Base-by-base conservation (phyloP, 2,329 filamentous ascomycete genomes). In the Incumbomyces lentus region DNA sequence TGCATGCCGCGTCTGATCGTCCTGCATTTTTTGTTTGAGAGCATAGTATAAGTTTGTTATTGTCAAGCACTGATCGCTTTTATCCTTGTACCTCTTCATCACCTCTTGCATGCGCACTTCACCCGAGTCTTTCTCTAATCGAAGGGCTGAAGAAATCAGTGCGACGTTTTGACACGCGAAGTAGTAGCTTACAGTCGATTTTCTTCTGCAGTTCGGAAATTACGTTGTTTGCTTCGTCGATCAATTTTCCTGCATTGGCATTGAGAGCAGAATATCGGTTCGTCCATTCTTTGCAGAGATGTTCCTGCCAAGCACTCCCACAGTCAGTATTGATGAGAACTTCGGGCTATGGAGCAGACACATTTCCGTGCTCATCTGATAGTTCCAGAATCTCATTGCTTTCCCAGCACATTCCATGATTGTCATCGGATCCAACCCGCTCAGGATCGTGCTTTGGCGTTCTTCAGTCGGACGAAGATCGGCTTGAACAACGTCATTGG, bases 371-470 rank as follows among this genome's bases (percentile, higher is more conserved):
- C 80, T 81, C 16, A 81, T 80, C 61, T 95, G 88, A 58, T 94
- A 95, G 26, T 79, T 81, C 82, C 87, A 94, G 60, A 95, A 95
- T 29, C 76, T 78, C 53, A 95, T 64, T 1, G 82, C 87, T 54
- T 85, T 75, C 4, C 82, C 80, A 17, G 86, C 84, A 63, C 87
- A 93, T 57, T 95, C 89, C 75, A 94, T 87, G 52, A 95, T 84
- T 26, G 82, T 73, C 30, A 75, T 81, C 1, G 90, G 90, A 50
- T 79, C 85, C 1, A 95, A 68, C 0, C 90, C 90, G 58, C 85
- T 87, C 10, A 95, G 70, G 0, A 93, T 77, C 50, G 82, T 89
- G 0, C 85, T 87, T 64, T 94, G 94, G 70, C 92, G 94, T 54
- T 93, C 87, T 58, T 95, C 89, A 0, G 79, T 81, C 0, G 87